phyloP scores from a whole-genome alignment of 805 yeast species.

The Pichia kluyveri region DNA sequence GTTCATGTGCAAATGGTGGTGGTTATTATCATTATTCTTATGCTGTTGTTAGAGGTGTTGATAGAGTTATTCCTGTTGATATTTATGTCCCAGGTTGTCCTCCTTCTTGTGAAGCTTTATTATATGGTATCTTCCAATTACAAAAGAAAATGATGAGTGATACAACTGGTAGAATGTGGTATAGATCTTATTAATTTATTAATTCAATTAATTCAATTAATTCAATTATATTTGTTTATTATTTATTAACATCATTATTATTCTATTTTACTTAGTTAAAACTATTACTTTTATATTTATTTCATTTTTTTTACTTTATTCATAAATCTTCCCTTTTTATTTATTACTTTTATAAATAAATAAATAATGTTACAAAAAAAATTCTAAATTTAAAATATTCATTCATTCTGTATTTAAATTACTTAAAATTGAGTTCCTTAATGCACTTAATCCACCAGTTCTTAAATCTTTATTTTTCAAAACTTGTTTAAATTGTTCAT shows the following conservation, averaged over 20 bases:
- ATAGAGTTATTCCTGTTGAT: slow-evolving; percentile 81
- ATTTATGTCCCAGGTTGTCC: slow-evolving; percentile 92
- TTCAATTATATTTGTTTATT: not conserved
- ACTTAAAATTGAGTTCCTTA: slow-evolving; percentile 47
- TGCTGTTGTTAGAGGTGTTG: slow-evolving; percentile 85
- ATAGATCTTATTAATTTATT: slow-evolving; percentile 46
- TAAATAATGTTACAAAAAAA: not conserved
- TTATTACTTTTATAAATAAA: not conserved
- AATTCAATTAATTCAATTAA: too few species aligned
- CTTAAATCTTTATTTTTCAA: slow-evolving; percentile 47
- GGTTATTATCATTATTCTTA: slow-evolving; percentile 88
- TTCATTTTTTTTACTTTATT: not conserved
- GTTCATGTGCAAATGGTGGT: slow-evolving; percentile 90
- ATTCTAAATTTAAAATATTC: not conserved
- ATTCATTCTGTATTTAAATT: slow-evolving; percentile 14
- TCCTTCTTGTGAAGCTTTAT: slow-evolving; percentile 82
- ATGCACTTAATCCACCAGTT: slow-evolving; percentile 53
- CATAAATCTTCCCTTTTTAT: not conserved
- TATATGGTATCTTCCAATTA: slow-evolving; percentile 83
- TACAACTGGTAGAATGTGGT: slow-evolving; percentile 79
- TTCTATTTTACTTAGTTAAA: too few species aligned
- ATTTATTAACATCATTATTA: too few species aligned
- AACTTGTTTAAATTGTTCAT: slow-evolving; percentile 47
- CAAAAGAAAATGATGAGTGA: slow-evolving; percentile 85
- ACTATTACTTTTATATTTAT: slow-evolving; percentile 4